phyloP scores from a whole-genome alignment of 441 rosid species.

The Croton setiger region DNA sequence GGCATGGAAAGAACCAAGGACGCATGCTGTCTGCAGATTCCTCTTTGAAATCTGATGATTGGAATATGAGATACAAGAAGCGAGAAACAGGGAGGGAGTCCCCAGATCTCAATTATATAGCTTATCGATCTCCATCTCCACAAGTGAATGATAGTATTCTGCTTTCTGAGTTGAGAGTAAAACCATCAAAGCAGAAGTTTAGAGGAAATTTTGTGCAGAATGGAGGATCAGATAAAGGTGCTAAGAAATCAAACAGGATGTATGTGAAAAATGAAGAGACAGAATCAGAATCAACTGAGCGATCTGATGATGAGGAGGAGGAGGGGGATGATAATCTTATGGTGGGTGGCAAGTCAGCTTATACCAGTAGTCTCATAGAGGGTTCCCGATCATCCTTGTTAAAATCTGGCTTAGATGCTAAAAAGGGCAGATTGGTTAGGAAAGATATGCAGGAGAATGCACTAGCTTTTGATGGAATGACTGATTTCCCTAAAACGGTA shows the following conservation, averaged over 20 bases:
- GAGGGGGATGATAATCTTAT: slow-evolving; percentile 51
- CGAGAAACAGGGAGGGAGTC: slow-evolving; percentile 56
- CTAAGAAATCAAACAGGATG: slow-evolving; percentile 46
- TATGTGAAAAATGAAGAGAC: slow-evolving; percentile 61
- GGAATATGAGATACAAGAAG: slow-evolving; percentile 64
- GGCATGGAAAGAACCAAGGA: slow-evolving; percentile 48
- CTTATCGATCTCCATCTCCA: slow-evolving; percentile 50
- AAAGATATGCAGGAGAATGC: slow-evolving; percentile 43
- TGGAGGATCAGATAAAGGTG: slow-evolving; percentile 40
- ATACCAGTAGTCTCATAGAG: slow-evolving; percentile 42
- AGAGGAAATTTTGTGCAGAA: slow-evolving; percentile 52
- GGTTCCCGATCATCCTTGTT: slow-evolving; percentile 43
- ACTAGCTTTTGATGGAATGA: slow-evolving; percentile 40
- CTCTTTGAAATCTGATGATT: slow-evolving; percentile 48
- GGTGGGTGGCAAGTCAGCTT: slow-evolving; percentile 45
- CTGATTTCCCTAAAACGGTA: slow-evolving; percentile 34
- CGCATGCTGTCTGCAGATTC: slow-evolving; percentile 49
- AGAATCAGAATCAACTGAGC: slow-evolving; percentile 82
- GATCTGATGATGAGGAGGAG: slow-evolving; percentile 43
- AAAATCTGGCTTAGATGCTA: slow-evolving; percentile 47
- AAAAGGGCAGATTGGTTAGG: slow-evolving; percentile 40
- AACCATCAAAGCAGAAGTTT: slow-evolving; percentile 52
- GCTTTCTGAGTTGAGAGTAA: slow-evolving; percentile 56
- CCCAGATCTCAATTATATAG: slow-evolving; percentile 49
- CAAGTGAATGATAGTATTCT: slow-evolving; percentile 55